A percentile compares a stretch with the other conserved stretches of the same genome.
phyloP scores from a whole-genome alignment of 2,329 filamentous ascomycete species.

The Zasmidium cellare region DNA sequence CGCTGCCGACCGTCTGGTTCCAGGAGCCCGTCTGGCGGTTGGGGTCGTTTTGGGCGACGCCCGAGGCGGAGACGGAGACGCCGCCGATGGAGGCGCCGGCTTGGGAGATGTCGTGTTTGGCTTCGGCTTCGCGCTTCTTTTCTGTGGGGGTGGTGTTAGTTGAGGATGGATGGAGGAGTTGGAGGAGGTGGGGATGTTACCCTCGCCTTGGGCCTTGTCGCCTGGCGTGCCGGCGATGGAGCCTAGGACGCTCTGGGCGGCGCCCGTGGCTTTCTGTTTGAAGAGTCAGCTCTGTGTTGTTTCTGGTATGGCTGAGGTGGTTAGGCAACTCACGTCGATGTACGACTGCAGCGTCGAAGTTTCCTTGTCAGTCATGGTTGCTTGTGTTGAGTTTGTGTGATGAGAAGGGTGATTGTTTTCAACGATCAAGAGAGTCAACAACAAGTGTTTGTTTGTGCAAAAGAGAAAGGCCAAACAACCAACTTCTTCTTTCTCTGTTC shows the following conservation, averaged over 20 bases:
- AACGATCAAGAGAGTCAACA: too few relatives aligned
- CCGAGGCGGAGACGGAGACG: conserved; percentile 66
- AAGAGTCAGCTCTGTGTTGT: conserved; percentile 24
- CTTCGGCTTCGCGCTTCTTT: conserved; percentile 64
- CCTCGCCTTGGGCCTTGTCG: conserved; percentile 56
- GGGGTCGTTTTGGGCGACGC: conserved; percentile 70
- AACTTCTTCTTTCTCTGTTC: background rate
- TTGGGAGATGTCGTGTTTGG: conserved; percentile 73
- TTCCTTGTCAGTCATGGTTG: conserved; percentile 46
- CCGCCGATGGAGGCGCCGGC: conserved; percentile 73
- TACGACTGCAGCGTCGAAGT: conserved; percentile 80
- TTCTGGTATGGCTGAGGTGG: background rate
- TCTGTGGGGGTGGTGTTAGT: too few relatives aligned
- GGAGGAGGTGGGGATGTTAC: too few relatives aligned
- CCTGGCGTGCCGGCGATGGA: conserved; percentile 69
- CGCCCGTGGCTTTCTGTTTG: conserved; percentile 62
- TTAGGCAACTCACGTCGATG: conserved; percentile 46
- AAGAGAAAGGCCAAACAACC: too few relatives aligned
- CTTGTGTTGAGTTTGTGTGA: background rate
- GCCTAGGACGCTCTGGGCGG: conserved; percentile 71
- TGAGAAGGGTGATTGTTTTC: background rate
- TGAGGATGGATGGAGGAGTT: too few relatives aligned
- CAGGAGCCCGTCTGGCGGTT: conserved; percentile 72
- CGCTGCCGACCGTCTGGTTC: conserved; percentile 86
- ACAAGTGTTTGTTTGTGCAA: background rate